phyloP scores from a whole-genome alignment of 2,329 filamentous ascomycete genomes.

The Xylariomycetidae sp. region DNA sequence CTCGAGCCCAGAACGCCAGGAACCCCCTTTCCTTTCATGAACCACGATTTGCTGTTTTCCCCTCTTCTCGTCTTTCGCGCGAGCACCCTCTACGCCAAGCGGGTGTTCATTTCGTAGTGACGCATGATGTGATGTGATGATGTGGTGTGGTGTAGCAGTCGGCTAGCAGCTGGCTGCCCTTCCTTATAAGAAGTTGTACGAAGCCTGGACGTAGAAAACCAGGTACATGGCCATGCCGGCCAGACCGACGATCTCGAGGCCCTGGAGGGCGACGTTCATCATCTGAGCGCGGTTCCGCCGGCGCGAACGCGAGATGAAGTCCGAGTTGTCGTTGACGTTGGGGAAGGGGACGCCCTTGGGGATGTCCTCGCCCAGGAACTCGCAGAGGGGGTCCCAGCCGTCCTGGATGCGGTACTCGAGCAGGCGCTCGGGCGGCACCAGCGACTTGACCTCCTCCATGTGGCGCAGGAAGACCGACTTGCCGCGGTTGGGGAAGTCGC shows the following conservation, averaged over 20 bases:
- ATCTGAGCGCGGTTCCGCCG: constrained; percentile 41
- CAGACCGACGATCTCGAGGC: constrained; percentile 15
- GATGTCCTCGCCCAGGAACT: constrained; percentile 28
- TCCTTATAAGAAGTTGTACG: constrained; percentile 8
- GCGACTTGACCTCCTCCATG: constrained; percentile 21
- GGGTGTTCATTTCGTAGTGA: too few species aligned
- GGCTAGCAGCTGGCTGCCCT: too few species aligned
- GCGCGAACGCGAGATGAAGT: constrained; percentile 40
- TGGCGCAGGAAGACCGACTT: constrained; percentile 52
- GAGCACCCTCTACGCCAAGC: too few species aligned
- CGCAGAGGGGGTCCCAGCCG: constrained; percentile 31
- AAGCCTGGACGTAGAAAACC: constrained; percentile 20
- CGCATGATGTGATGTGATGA: too few species aligned
- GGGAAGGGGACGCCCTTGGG: constrained; percentile 33
- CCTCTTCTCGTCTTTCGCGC: too few species aligned
- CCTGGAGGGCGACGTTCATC: constrained; percentile 33
- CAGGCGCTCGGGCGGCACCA: constrained; percentile 25
- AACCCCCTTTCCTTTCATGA: too few species aligned
- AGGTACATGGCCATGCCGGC: constrained; percentile 26
- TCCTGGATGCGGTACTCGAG: constrained; percentile 28
- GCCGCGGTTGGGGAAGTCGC: constrained; percentile 59
- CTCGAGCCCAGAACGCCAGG: too few species aligned
- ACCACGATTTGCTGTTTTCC: too few species aligned
- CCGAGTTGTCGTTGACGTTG: constrained; percentile 40
- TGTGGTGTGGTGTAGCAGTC: too few species aligned